A percentile compares a stretch with the other conserved stretches of the same genome.
These are phyloP conservation scores for Arthrobotrys sphaeroides DNA, from an alignment of 2,329 filamentous ascomycete genomes.

Conservation along the genomic window DNA sequence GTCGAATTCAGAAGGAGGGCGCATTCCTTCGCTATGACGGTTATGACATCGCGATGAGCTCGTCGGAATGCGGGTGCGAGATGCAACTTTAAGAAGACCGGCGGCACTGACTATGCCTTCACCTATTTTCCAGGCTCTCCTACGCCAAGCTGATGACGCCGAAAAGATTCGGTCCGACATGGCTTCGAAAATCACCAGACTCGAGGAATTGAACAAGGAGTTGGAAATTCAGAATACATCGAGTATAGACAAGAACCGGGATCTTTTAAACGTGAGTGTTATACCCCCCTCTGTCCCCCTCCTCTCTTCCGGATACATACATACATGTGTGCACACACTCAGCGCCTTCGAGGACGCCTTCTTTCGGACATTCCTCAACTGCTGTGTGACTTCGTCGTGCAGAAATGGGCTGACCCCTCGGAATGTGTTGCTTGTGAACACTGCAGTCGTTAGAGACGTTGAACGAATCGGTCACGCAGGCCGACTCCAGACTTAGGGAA, in stretches of 20 bases:
- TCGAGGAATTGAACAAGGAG: constrained; percentile 77
- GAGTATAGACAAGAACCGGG: constrained; percentile 83
- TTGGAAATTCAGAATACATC: constrained; percentile 80
- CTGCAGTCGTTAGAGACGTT: constrained; percentile 76
- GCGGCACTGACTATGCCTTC: constrained; percentile 44
- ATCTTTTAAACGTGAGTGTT: constrained; percentile 70
- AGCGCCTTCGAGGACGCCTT: neutral
- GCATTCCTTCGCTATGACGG: constrained; percentile 3
- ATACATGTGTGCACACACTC: neutral
- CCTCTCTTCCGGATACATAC: too few species aligned
- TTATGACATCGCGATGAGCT: constrained; percentile 38
- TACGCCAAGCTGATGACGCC: constrained; percentile 90
- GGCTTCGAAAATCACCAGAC: constrained; percentile 74
- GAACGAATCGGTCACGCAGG: constrained; percentile 80
- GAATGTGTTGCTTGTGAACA: constrained; percentile 38
- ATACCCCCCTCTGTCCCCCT: neutral
- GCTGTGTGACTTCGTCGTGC: constrained; percentile 15
- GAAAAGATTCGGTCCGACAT: constrained; percentile 83
- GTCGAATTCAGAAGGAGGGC: constrained; percentile 48
- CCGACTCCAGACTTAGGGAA: constrained; percentile 79
- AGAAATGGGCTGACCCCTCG: constrained; percentile 36
- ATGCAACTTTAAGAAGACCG: constrained; percentile 37
- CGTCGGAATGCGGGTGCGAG: constrained; percentile 42
- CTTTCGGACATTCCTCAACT: constrained; percentile 2
- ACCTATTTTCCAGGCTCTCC: constrained; percentile 72